phyloP scores from a whole-genome alignment of 78 protist species.

The slime mould (Dictyostelium discoideum) region DNA sequence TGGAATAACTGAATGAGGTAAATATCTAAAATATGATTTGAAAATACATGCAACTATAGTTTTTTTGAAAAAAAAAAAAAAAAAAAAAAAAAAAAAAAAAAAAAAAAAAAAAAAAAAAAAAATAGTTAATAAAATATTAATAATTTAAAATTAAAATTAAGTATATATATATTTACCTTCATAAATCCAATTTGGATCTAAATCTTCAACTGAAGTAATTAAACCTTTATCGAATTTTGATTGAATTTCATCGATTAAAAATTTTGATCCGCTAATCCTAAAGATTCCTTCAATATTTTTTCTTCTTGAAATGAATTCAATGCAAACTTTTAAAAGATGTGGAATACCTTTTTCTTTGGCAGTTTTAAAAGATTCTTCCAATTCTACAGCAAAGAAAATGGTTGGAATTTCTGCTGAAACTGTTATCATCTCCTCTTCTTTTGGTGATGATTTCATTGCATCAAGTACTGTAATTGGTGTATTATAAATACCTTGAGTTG shows the following conservation, averaged over 20 bases:
- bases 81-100: no score
- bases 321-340: conserved; percentile 30
- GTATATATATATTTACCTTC: background rate
- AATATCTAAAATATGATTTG: conserved; percentile 47
- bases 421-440: conserved; percentile 15
- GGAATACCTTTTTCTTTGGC: conserved; percentile 34
- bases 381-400: conserved; percentile 18
- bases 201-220: conserved; percentile 2
- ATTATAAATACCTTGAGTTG: conserved; percentile 64
- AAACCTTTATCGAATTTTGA: conserved; percentile 39
- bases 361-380: conserved; percentile 31
- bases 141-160: no score
- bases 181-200: conserved; percentile 13
- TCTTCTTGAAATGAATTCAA: conserved; percentile 22
- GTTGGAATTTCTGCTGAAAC: conserved; percentile 14
- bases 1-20: conserved; percentile 59
- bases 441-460: conserved; percentile 74
- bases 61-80: no score
- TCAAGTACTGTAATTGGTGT: conserved; percentile 61
- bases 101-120: no score
- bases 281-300: conserved; percentile 39
- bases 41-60: conserved; percentile 3
- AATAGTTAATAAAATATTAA: no score
- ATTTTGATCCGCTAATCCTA: conserved; percentile 46
- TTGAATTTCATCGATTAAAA: conserved; percentile 28